Percentiles rank a stretch among this genome's conserved stretches.
Conservation (phyloP, 768 basidiomycete species). For the Suillus discolor region DNA sequence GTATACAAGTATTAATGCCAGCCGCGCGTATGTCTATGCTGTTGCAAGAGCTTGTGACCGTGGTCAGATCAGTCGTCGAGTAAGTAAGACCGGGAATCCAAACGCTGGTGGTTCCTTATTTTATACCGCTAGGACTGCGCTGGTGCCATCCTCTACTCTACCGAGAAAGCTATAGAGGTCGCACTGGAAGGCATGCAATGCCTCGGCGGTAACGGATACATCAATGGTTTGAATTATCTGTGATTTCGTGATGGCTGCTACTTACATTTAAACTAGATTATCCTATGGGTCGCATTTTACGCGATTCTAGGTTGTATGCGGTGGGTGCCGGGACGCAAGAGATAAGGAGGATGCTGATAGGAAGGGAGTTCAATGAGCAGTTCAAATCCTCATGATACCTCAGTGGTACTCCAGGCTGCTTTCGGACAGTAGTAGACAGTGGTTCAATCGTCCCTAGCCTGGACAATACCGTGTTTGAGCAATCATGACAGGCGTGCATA, state of each 20-base stretch:
- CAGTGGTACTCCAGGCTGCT: neutral
- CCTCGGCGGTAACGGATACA: constrained; percentile 94
- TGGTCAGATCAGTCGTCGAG: constrained; percentile 75
- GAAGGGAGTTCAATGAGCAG: constrained; percentile 87
- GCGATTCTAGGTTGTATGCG: constrained; percentile 87
- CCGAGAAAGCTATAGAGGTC: constrained; percentile 90
- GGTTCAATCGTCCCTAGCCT: neutral
- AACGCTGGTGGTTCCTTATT: constrained; percentile 8
- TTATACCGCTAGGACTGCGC: constrained; percentile 81
- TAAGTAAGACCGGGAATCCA: constrained; percentile 38
- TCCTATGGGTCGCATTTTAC: constrained; percentile 82
- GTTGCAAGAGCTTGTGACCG: constrained; percentile 88
- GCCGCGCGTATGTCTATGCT: constrained; percentile 89
- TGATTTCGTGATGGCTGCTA: neutral
- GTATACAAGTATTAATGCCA: constrained; percentile 91
- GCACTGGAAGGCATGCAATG: constrained; percentile 92
- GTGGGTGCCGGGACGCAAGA: constrained; percentile 98
- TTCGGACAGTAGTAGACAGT: neutral
- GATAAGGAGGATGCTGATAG: constrained; percentile 92
- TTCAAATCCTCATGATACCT: constrained; percentile 33
- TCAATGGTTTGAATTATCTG: constrained; percentile 64
- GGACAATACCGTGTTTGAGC: neutral
- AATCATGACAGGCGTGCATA: neutral
- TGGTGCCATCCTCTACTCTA: constrained; percentile 91
- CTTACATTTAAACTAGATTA: constrained; percentile 61